Conservation (phyloP, 2,329 filamentous ascomycete genomes). For the Septoria linicola region DNA sequence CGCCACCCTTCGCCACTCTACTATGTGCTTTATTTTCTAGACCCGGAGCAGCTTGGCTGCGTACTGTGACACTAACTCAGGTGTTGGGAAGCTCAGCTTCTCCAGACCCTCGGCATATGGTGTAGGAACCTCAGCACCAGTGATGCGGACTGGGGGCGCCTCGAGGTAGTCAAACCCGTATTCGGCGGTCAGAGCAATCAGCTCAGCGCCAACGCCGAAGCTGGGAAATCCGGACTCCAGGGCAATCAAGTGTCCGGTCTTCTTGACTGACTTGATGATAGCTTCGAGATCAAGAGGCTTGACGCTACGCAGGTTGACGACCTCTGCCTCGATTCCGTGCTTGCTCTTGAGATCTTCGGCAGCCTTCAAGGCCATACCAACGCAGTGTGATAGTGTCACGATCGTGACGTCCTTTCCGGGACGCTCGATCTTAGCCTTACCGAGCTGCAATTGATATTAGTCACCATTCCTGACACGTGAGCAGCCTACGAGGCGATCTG, state of each 20-base stretch:
- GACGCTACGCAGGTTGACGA: conserved; percentile 95
- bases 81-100: conserved; percentile 91
- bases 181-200: conserved; percentile 92
- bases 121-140: conserved; percentile 94
- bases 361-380: conserved; percentile 84
- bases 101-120: conserved; percentile 92
- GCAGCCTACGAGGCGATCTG: not conserved
- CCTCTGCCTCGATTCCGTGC: conserved; percentile 92
- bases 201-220: conserved; percentile 89
- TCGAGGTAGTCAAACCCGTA: conserved; percentile 98
- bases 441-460: conserved; percentile 55
- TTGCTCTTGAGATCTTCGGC: conserved; percentile 93
- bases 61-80: conserved; percentile 82
- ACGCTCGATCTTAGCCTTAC: conserved; percentile 99
- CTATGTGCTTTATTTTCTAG: conserved; percentile 39
- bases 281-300: conserved; percentile 95
- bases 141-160: conserved; percentile 88
- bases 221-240: conserved; percentile 96
- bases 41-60: conserved; percentile 84
- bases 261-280: conserved; percentile 97
- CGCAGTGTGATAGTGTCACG: conserved; percentile 89
- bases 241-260: conserved; percentile 86
- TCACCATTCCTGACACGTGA: conserved; percentile 29
- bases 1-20: conserved; percentile 2
- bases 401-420: conserved; percentile 94